A percentile compares a stretch with the other conserved stretches of the same genome.
These are phyloP conservation scores for Pulveroboletus ravenelii DNA, from an alignment of 768 basidiomycete species.

Conservation along the genomic window DNA sequence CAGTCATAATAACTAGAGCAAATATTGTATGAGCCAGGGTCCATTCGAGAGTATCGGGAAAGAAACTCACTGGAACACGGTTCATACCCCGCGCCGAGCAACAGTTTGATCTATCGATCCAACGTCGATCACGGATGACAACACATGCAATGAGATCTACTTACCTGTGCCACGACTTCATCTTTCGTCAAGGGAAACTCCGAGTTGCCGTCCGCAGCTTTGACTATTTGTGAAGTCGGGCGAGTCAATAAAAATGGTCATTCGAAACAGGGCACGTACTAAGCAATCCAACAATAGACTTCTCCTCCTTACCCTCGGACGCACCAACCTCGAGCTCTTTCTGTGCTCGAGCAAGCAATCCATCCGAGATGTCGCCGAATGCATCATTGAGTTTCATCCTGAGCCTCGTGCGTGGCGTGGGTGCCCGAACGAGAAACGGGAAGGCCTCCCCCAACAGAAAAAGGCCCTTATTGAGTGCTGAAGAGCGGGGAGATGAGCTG, in stretches of 20 bases:
- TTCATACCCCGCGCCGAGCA: constrained; percentile 21
- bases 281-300: constrained; percentile 24
- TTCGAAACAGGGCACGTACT: constrained; percentile 14
- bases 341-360: constrained; percentile 33
- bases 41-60: too few species aligned
- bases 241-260: constrained; percentile 7
- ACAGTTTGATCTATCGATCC: constrained; percentile 10
- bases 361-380: constrained; percentile 37
- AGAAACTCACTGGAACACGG: constrained; percentile 15
- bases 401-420: constrained; percentile 31
- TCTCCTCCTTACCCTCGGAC: constrained; percentile 18
- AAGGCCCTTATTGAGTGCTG: constrained; percentile 25
- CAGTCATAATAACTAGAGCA: constrained; percentile 15
- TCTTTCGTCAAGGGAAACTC: constrained; percentile 24
- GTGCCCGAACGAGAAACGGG: constrained; percentile 34
- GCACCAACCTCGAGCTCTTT: constrained; percentile 27
- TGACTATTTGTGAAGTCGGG: constrained; percentile 24
- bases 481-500: constrained; percentile 11
- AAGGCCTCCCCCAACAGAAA: constrained; percentile 36
- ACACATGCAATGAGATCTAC: not conserved
- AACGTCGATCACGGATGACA: not conserved
- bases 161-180: constrained; percentile 29
- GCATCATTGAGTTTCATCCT: constrained; percentile 30
- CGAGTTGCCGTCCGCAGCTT: constrained; percentile 27
- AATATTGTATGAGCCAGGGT: not conserved